Conservation (phyloP, 2,329 filamentous ascomycete species). For the Pyricularia pennisetigena region DNA sequence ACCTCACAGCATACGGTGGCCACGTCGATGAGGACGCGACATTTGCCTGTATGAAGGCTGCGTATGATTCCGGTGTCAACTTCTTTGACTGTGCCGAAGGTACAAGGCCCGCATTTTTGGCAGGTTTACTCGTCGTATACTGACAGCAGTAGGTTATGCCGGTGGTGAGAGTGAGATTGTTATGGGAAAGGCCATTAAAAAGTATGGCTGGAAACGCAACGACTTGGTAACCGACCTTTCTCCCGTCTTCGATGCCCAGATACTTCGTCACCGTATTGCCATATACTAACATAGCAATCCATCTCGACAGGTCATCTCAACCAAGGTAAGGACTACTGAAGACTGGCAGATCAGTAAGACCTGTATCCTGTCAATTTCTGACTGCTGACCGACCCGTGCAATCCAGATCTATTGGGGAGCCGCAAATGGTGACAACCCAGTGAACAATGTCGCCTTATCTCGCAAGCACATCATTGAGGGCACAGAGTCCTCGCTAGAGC, state of each 20-base stretch:
- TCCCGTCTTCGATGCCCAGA: neutral
- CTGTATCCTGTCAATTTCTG: neutral
- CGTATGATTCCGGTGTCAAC: conserved; percentile 51
- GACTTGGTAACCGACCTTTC: conserved; percentile 26
- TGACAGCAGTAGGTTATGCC: conserved; percentile 29
- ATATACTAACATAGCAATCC: neutral
- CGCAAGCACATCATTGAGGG: conserved; percentile 54
- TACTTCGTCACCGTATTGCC: neutral
- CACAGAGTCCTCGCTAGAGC: conserved; percentile 44
- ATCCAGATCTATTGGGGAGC: conserved; percentile 54
- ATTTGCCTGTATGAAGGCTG: conserved; percentile 51
- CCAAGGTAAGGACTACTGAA: conserved; percentile 30
- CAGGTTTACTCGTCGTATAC: neutral
- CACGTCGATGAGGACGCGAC: conserved; percentile 58
- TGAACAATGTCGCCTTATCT: conserved; percentile 51
- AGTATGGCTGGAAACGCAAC: conserved; percentile 50
- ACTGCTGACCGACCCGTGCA: neutral
- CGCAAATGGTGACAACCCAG: conserved; percentile 48
- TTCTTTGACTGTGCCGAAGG: conserved; percentile 54
- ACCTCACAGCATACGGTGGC: conserved; percentile 44
- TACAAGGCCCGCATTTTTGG: neutral
- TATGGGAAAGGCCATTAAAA: conserved; percentile 52
- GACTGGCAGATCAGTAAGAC: neutral
- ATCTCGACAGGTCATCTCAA: conserved; percentile 35
- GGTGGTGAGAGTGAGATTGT: conserved; percentile 54